phyloP scores from a whole-genome alignment of 2,329 filamentous ascomycete species.

The Phyllosticta citriasiana region DNA sequence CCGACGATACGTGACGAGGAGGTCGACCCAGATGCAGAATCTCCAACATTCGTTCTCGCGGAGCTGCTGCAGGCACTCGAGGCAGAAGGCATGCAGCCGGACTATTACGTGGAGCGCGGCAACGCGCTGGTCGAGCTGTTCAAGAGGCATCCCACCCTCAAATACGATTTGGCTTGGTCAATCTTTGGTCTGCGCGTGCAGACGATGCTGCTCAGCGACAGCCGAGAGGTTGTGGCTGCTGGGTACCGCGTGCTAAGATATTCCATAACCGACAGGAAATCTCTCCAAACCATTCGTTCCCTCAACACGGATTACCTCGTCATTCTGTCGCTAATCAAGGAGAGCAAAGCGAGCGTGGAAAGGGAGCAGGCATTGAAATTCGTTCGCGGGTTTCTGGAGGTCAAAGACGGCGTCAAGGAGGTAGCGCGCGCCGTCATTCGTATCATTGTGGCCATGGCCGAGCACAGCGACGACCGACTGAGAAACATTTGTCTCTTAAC shows the following conservation, averaged over 20 bases:
- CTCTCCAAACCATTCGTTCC: slow-evolving; percentile 74
- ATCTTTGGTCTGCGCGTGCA: slow-evolving; percentile 91
- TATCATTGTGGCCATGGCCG: slow-evolving; percentile 82
- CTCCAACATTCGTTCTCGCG: slow-evolving; percentile 80
- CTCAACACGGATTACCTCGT: slow-evolving; percentile 90
- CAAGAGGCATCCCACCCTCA: slow-evolving; percentile 81
- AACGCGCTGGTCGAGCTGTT: slow-evolving; percentile 96
- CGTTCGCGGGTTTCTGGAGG: slow-evolving; percentile 85
- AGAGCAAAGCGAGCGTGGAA: slow-evolving; percentile 93
- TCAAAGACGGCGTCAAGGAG: slow-evolving; percentile 83
- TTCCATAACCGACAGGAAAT: slow-evolving; percentile 84
- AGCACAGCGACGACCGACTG: slow-evolving; percentile 74
- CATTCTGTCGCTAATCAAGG: slow-evolving; percentile 85
- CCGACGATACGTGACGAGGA: slow-evolving; percentile 52
- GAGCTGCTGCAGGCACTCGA: slow-evolving; percentile 88
- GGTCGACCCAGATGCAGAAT: slow-evolving; percentile 62
- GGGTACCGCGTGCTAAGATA: slow-evolving; percentile 91
- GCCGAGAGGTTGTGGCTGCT: slow-evolving; percentile 87
- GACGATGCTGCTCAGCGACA: slow-evolving; percentile 91
- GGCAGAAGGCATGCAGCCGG: slow-evolving; percentile 73
- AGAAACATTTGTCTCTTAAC: slow-evolving; percentile 89
- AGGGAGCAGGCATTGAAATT: slow-evolving; percentile 96
- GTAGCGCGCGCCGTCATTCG: slow-evolving; percentile 79
- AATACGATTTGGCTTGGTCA: slow-evolving; percentile 94
- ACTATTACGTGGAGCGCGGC: slow-evolving; percentile 89